Percentiles rank a stretch among this genome's conserved stretches.
These are phyloP conservation scores for Lathyrus sativus DNA, from an alignment of 306 rosid genomes.

Conservation along the genomic window DNA sequence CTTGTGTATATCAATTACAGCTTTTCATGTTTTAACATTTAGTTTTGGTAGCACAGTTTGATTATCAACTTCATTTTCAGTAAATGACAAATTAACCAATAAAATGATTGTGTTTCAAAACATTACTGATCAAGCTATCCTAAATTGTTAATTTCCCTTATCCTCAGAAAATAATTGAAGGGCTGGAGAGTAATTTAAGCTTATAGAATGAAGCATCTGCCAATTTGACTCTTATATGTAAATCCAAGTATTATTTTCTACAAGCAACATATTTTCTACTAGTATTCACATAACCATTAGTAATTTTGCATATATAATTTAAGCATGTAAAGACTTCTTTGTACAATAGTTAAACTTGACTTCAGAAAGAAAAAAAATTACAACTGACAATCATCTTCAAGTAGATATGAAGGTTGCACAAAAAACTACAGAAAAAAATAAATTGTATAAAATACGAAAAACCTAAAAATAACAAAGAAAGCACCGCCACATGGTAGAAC, in stretches of 20 bases:
- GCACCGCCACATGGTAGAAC: constrained; percentile 27
- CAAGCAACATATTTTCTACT: constrained; percentile 22
- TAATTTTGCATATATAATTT: constrained; percentile 18
- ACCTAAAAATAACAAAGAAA: constrained; percentile 31
- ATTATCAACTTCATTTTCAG: constrained; percentile 11
- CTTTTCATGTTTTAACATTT: constrained; percentile 13
- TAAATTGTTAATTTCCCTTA: neutral
- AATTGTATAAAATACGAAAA: constrained; percentile 26
- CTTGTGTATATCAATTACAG: constrained; percentile 4
- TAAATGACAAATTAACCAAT: constrained; percentile 10
- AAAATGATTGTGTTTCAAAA: constrained; percentile 13
- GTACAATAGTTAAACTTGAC: constrained; percentile 36
- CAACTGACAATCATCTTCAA: constrained; percentile 37
- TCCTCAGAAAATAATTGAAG: too few relatives aligned
- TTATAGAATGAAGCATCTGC: too few relatives aligned
- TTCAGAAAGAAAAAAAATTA: constrained; percentile 10
- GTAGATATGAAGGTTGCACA: constrained; percentile 13
- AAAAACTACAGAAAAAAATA: constrained; percentile 19
- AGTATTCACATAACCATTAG: constrained; percentile 18
- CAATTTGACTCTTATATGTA: constrained; percentile 3
- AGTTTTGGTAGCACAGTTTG: constrained; percentile 20
- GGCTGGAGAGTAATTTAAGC: too few relatives aligned
- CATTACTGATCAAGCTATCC: neutral
- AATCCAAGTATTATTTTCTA: neutral
- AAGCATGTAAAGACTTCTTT: constrained; percentile 15